Conservation (phyloP, 371 early-diverging fungal species). For the Lichtheimia ramosa region DNA sequence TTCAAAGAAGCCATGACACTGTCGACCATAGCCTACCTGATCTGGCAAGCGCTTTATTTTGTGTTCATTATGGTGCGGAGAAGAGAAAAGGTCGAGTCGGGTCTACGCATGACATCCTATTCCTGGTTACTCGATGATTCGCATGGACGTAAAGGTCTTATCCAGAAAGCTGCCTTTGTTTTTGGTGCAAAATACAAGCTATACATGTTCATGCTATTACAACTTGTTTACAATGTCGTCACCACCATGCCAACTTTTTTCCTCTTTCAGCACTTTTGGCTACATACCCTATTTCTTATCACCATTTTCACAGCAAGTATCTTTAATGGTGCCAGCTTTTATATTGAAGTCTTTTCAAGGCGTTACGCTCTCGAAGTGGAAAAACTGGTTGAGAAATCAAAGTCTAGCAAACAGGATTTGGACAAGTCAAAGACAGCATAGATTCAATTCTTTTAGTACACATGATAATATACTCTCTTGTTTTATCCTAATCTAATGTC, state of each 20-base stretch:
- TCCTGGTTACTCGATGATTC: constrained; percentile 67
- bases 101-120: constrained; percentile 63
- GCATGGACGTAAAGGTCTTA: constrained; percentile 42
- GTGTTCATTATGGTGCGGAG: constrained; percentile 60
- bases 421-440: constrained; percentile 9
- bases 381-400: constrained; percentile 25
- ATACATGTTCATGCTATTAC: constrained; percentile 67
- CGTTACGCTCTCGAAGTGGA: constrained; percentile 59
- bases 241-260: constrained; percentile 47
- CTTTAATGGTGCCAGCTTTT: constrained; percentile 74
- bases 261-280: constrained; percentile 48
- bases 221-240: constrained; percentile 57
- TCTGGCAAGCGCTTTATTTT: constrained; percentile 73
- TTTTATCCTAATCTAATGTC: background rate
- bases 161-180: constrained; percentile 48
- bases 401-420: background rate
- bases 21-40: constrained; percentile 56
- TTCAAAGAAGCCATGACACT: constrained; percentile 42
- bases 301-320: constrained; percentile 60
- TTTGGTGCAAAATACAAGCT: constrained; percentile 60
- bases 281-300: constrained; percentile 60
- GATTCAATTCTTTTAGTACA: background rate
- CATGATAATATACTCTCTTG: too few species aligned
- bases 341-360: constrained; percentile 72
- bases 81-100: constrained; percentile 65